A percentile compares a stretch with the other conserved stretches of the same genome.
These are phyloP conservation scores for Rhododendron vialii DNA, from an alignment of 148 eudicot species.

Conservation along the genomic window DNA sequence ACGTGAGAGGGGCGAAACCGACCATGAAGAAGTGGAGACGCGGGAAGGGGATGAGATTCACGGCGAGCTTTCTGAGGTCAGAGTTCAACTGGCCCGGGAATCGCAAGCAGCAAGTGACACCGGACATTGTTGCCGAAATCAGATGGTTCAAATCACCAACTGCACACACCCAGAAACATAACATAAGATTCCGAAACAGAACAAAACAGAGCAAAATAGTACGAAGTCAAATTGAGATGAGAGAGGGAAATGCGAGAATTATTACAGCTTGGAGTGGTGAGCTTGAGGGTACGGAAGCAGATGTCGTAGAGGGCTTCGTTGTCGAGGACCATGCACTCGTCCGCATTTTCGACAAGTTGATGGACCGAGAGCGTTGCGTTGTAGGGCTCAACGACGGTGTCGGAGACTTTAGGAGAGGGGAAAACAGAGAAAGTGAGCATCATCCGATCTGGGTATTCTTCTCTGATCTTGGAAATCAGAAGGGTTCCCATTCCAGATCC, in stretches of 20 bases:
- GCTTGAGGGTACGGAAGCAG: slow-evolving; percentile 33
- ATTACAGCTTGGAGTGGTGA: slow-evolving; percentile 39
- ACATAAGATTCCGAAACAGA: not conserved
- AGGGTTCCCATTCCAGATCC: slow-evolving; percentile 39
- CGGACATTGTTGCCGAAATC: slow-evolving; percentile 34
- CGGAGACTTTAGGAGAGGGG: slow-evolving; percentile 13
- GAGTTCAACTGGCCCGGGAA: slow-evolving; percentile 33
- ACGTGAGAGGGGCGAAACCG: not conserved
- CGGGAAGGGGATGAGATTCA: slow-evolving; percentile 15
- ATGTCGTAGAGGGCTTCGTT: slow-evolving; percentile 19
- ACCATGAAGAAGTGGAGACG: slow-evolving; percentile 1
- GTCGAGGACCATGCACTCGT: slow-evolving; percentile 36
- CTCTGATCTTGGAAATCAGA: slow-evolving; percentile 34
- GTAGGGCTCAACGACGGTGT: slow-evolving; percentile 36
- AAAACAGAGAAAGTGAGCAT: slow-evolving; percentile 38
- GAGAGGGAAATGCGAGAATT: not conserved
- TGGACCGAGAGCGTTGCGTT: slow-evolving; percentile 34
- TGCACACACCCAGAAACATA: not conserved
- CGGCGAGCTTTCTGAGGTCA: slow-evolving; percentile 28
- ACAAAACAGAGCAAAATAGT: not conserved
- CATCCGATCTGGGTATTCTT: slow-evolving; percentile 38
- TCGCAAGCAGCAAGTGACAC: slow-evolving; percentile 31
- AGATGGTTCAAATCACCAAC: slow-evolving; percentile 33
- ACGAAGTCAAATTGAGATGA: not conserved
- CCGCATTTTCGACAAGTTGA: slow-evolving; percentile 33